Conservation (phyloP, 75 land plant species). For the Selaginella tamariscina region DNA sequence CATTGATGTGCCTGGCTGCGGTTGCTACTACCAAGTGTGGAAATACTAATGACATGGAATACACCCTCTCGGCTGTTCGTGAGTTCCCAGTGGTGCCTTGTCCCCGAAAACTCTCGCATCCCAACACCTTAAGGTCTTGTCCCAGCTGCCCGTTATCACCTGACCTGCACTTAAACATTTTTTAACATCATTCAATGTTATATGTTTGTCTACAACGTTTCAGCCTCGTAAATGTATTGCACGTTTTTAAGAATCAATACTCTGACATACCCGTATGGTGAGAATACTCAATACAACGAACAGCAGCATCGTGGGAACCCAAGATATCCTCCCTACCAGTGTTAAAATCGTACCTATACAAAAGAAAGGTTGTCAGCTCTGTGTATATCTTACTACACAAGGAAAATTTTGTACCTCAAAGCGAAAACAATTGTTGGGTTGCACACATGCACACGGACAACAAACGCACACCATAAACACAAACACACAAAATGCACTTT, state of each 20-base stretch:
- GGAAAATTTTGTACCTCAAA: not conserved
- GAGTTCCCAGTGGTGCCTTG: constrained; percentile 2
- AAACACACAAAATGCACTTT: not conserved
- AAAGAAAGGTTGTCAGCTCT: not conserved
- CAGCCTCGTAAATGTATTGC: no score
- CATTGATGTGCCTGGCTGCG: constrained; percentile 12
- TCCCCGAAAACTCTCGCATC: not conserved
- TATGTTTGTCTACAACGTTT: not conserved
- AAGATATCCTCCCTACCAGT: constrained; percentile 11
- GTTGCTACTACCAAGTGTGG: constrained; percentile 3
- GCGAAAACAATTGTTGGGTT: not conserved
- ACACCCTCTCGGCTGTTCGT: constrained; percentile 12
- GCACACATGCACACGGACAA: not conserved
- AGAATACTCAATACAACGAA: constrained; percentile 13
- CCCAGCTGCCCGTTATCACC: constrained; percentile 12
- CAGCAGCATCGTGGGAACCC: constrained; percentile 7
- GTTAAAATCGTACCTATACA: constrained; percentile 15
- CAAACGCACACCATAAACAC: not conserved
- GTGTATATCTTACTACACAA: not conserved
- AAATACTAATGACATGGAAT: constrained; percentile 8
- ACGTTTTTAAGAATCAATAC: not conserved
- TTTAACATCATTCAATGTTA: not conserved
- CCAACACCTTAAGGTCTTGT: constrained; percentile 14
- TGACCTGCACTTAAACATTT: not conserved
- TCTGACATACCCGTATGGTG: constrained; percentile 2